These are phyloP conservation scores for Jacaranda mimosifolia DNA, from an alignment of 257 asterid genomes.

Conservation along the genomic window DNA sequence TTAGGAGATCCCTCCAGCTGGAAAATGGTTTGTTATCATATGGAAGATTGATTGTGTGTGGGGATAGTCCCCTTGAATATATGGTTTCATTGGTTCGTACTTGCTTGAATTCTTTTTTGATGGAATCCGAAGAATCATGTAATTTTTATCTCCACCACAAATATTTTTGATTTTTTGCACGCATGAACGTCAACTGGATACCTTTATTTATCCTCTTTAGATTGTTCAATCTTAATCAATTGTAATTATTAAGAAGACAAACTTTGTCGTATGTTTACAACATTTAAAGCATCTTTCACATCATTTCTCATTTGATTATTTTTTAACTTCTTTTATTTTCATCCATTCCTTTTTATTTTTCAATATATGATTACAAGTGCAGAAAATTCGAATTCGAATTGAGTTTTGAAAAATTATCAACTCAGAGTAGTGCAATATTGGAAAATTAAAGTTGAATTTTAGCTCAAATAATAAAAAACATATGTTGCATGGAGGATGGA, in stretches of 20 bases:
- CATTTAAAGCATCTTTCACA: conserved; percentile 32
- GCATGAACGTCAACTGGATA: neutral
- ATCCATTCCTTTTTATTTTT: neutral
- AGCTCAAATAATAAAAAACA: too few species aligned
- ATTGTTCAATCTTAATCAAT: conserved; percentile 38
- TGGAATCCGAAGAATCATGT: conserved; percentile 35
- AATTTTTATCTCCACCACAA: conserved; percentile 47
- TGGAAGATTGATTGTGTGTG: neutral
- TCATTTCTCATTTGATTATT: neutral
- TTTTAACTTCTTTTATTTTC: neutral
- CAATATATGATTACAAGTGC: neutral
- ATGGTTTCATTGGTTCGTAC: conserved; percentile 19
- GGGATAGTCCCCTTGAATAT: conserved; percentile 22
- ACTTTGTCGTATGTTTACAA: conserved; percentile 25
- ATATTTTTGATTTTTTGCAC: neutral
- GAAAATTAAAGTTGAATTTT: too few species aligned
- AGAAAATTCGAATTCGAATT: too few species aligned
- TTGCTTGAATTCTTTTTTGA: neutral
- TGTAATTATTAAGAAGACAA: conserved; percentile 9
- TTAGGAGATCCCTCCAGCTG: conserved; percentile 55
- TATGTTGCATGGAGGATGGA: too few species aligned
- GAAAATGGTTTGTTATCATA: conserved; percentile 27
- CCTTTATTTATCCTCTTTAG: conserved; percentile 28
- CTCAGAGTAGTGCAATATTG: too few species aligned
- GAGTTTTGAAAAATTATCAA: too few species aligned